Conservation (phyloP, 2,329 filamentous ascomycete species). For the Apiospora kogelbergensis region DNA sequence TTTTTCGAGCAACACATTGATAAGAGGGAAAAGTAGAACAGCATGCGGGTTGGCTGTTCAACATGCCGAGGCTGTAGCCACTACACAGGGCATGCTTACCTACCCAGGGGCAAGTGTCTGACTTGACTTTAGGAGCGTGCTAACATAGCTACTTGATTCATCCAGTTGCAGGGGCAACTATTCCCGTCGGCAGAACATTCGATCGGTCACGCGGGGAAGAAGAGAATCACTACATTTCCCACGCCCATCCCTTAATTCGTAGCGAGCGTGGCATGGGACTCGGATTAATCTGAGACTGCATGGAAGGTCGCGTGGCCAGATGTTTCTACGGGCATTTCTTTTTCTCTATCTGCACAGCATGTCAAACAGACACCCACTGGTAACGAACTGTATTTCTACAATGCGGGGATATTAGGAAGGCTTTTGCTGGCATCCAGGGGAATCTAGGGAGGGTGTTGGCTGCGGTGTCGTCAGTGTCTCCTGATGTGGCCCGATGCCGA, state of each 20-base stretch:
- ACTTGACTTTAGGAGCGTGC: not conserved
- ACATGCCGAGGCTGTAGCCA: not conserved
- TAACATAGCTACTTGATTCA: not conserved
- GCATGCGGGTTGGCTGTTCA: not conserved
- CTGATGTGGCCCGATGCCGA: conserved; percentile 3
- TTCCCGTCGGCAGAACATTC: not conserved
- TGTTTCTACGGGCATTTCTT: not conserved
- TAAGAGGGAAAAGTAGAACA: not conserved
- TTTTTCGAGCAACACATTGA: too few relatives aligned
- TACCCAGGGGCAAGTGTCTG: not conserved
- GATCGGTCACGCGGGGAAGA: not conserved
- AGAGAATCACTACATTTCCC: not conserved
- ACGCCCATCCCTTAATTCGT: too few relatives aligned
- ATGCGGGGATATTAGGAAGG: not conserved
- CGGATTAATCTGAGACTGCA: not conserved
- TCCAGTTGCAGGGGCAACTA: not conserved
- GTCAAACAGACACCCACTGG: not conserved
- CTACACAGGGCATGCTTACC: not conserved
- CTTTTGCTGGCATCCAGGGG: not conserved
- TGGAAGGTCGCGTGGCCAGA: not conserved
- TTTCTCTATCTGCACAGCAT: not conserved
- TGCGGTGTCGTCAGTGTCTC: not conserved
- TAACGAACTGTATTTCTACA: not conserved
- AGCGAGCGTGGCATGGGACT: not conserved
- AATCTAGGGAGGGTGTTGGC: not conserved